These are phyloP conservation scores for Excoecaria agallocha DNA, from an alignment of 345 rosid genomes.

Conservation along the genomic window DNA sequence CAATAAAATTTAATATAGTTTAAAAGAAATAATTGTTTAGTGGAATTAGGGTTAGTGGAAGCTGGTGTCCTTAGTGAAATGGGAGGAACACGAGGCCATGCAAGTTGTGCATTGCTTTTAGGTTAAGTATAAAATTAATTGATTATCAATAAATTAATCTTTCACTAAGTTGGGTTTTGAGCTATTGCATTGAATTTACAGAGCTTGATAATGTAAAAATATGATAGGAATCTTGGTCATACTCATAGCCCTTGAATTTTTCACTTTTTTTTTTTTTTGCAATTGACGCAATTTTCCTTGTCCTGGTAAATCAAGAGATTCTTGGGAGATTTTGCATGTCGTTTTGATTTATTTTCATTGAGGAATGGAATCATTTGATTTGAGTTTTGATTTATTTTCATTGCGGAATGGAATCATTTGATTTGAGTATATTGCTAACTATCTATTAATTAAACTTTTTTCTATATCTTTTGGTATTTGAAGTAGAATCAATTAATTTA, in stretches of 20 bases:
- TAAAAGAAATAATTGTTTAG: slow-evolving; percentile 20
- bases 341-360: neutral
- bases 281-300: neutral
- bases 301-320: slow-evolving; percentile 4
- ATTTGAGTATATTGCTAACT: neutral
- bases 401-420: slow-evolving; percentile 6
- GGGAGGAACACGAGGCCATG: slow-evolving; percentile 54
- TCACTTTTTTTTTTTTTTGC: neutral
- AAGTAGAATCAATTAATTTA: no score
- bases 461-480: no score
- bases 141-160: slow-evolving; percentile 9
- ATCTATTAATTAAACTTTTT: neutral
- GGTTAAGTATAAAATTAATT: slow-evolving; percentile 8
- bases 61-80: slow-evolving; percentile 29
- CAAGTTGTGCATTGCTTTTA: slow-evolving; percentile 39
- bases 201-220: slow-evolving; percentile 3
- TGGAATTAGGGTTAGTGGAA: slow-evolving; percentile 18
- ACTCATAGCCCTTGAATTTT: slow-evolving; percentile 16
- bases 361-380: slow-evolving; percentile 7
- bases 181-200: slow-evolving; percentile 19
- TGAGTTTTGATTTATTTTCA: slow-evolving; percentile 4
- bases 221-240: slow-evolving; percentile 31
- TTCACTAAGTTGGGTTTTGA: slow-evolving; percentile 39
- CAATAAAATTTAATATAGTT: slow-evolving; percentile 18
- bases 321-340: slow-evolving; percentile 7